A percentile compares a stretch with the other conserved stretches of the same genome.
These are phyloP conservation scores for Diospyros kaki DNA, from an alignment of 148 eudicot species.

Conservation along the genomic window DNA sequence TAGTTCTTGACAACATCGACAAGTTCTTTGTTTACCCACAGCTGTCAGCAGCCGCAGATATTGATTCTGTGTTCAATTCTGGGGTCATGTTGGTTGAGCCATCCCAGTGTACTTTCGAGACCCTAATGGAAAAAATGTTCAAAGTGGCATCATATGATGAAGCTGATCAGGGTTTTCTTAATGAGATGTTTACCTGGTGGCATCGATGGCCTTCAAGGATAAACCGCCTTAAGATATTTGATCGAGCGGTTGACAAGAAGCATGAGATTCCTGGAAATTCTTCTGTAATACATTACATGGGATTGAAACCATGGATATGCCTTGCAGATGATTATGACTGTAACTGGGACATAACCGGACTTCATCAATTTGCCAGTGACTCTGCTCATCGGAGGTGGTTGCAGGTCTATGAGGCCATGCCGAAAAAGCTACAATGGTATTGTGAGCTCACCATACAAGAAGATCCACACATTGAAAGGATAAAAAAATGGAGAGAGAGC, in stretches of 20 bases:
- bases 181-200: slow-evolving; percentile 71
- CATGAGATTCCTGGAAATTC: slow-evolving; percentile 27
- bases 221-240: slow-evolving; percentile 40
- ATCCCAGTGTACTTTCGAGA: slow-evolving; percentile 46
- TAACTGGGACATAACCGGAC: slow-evolving; percentile 46
- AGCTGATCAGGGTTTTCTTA: slow-evolving; percentile 69
- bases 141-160: slow-evolving; percentile 46
- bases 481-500: slow-evolving; percentile 7
- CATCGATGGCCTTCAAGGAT: slow-evolving; percentile 39
- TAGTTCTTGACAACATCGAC: slow-evolving; percentile 49
- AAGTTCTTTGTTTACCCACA: slow-evolving; percentile 52
- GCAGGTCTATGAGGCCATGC: slow-evolving; percentile 47
- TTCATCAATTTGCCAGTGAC: slow-evolving; percentile 40
- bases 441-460: slow-evolving; percentile 30
- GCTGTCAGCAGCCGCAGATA: slow-evolving; percentile 44
- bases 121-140: slow-evolving; percentile 34
- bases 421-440: slow-evolving; percentile 28
- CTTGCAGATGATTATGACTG: slow-evolving; percentile 49
- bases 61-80: slow-evolving; percentile 45
- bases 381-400: slow-evolving; percentile 51
- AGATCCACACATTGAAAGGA: neutral
- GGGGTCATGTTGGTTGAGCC: slow-evolving; percentile 72
- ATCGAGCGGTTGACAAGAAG: neutral
- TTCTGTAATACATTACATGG: slow-evolving; percentile 53
- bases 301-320: slow-evolving; percentile 74